Conservation (phyloP, 306 rosid species). For the Cicer judaicum region DNA sequence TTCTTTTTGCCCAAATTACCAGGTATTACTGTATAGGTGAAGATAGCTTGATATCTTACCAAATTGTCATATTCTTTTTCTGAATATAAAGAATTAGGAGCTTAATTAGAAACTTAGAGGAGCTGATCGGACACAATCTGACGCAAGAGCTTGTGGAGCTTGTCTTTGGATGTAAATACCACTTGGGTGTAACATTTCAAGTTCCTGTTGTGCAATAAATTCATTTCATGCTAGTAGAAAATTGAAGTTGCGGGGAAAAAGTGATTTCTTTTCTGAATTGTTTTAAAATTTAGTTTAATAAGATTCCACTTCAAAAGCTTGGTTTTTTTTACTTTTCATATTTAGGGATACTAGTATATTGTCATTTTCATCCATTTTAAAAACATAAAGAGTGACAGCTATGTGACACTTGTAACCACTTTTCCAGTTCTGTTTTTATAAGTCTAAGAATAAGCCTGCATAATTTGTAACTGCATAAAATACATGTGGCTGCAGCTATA, state of each 20-base stretch:
- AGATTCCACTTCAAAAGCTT: background rate
- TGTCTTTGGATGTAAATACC: slow-evolving; percentile 31
- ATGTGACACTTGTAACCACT: slow-evolving; percentile 42
- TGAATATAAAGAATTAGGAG: slow-evolving; percentile 25
- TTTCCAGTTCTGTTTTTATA: slow-evolving; percentile 20
- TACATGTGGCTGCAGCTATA: slow-evolving; percentile 23
- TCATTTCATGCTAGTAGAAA: slow-evolving; percentile 40
- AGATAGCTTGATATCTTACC: slow-evolving; percentile 33
- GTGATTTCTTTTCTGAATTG: slow-evolving; percentile 15
- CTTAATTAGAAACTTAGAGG: slow-evolving; percentile 22
- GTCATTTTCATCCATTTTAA: slow-evolving; percentile 28
- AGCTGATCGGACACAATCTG: slow-evolving; percentile 27
- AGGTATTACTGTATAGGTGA: slow-evolving; percentile 35
- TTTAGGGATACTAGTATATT: background rate
- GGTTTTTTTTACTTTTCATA: background rate
- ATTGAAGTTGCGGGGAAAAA: slow-evolving; percentile 38
- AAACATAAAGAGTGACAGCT: slow-evolving; percentile 36
- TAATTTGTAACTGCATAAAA: slow-evolving; percentile 24
- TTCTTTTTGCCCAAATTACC: slow-evolving; percentile 29
- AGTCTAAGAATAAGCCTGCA: slow-evolving; percentile 10
- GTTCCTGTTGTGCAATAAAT: slow-evolving; percentile 38
- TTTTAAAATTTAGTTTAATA: background rate
- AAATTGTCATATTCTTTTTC: slow-evolving; percentile 6
- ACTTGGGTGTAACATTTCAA: slow-evolving; percentile 31
- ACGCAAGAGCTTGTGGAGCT: slow-evolving; percentile 12